phyloP scores from a whole-genome alignment of 768 basidiomycete species.

The Amanita polypyramis region DNA sequence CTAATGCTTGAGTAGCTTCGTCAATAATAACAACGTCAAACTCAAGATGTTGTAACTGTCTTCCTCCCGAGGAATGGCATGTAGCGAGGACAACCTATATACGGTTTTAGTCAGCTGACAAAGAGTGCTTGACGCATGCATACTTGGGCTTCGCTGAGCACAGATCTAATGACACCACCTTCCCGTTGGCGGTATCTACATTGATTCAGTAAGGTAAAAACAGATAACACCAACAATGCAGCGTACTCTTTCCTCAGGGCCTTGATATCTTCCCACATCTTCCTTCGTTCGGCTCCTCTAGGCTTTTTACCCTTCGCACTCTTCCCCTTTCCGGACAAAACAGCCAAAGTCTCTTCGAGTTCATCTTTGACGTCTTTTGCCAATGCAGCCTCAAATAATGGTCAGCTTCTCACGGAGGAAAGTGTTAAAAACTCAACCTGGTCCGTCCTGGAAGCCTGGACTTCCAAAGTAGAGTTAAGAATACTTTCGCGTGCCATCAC shows the following conservation, averaged over 20 bases:
- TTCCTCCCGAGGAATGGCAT: constrained; percentile 86
- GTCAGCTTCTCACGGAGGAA: neutral
- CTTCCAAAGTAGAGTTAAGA: constrained; percentile 60
- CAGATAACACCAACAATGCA: neutral
- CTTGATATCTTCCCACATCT: constrained; percentile 81
- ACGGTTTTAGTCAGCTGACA: neutral
- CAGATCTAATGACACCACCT: constrained; percentile 70
- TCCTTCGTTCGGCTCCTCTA: constrained; percentile 64
- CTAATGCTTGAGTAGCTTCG: constrained; percentile 94
- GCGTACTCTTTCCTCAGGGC: constrained; percentile 84
- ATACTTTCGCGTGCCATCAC: constrained; percentile 67
- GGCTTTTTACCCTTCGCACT: constrained; percentile 64
- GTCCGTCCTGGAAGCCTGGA: constrained; percentile 63
- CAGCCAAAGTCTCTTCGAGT: constrained; percentile 54
- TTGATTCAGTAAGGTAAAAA: neutral
- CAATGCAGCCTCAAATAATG: constrained; percentile 50
- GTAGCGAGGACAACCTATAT: constrained; percentile 82
- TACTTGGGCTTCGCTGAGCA: constrained; percentile 73
- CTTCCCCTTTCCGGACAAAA: constrained; percentile 65
- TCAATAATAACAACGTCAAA: constrained; percentile 97
- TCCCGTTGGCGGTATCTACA: constrained; percentile 82
- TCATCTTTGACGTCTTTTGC: constrained; percentile 87
- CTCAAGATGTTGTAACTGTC: constrained; percentile 61
- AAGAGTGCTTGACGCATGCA: constrained; percentile 1
- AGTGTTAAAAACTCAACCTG: constrained; percentile 29